Percentiles rank a stretch among this genome's conserved stretches.
Evolutionary conservation across 129 eudicot genomes (phyloP).

Genomic region (Lactuca sativa): DNA sequence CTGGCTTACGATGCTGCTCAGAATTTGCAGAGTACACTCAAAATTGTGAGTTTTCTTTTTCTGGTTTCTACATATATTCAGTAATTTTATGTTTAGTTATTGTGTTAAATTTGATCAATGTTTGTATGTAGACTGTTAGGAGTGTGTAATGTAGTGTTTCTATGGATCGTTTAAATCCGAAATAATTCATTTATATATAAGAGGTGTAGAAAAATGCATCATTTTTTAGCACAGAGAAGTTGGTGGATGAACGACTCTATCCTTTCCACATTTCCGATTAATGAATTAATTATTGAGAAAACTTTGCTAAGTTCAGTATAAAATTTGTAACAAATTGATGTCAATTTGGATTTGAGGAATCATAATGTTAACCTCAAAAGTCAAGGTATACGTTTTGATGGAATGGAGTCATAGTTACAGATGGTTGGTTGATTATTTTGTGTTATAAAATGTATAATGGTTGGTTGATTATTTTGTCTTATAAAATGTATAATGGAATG

Average conservation of each 20-base stretch:
- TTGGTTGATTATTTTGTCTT: too few species aligned
- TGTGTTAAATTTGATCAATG: background rate
- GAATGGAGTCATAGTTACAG: background rate
- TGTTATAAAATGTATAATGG: background rate
- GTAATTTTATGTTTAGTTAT: background rate
- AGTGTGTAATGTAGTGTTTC: too few species aligned
- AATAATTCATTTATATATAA: too few species aligned
- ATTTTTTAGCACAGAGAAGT: background rate
- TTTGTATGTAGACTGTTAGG: background rate
- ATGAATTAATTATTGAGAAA: background rate
- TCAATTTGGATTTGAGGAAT: constrained; percentile 17
- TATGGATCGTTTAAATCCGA: too few species aligned
- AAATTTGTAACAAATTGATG: constrained; percentile 1
- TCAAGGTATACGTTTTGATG: background rate
- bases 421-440: background rate
- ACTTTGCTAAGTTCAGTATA: background rate
- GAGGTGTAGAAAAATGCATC: background rate
- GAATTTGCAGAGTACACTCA: constrained; percentile 47
- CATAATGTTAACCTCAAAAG: constrained; percentile 14
- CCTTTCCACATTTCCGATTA: background rate
- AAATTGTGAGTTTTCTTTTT: too few species aligned
- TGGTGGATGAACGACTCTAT: background rate
- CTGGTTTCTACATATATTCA: too few species aligned
- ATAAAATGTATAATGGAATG: too few species aligned
- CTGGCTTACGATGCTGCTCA: constrained; percentile 94